Base-by-base conservation (phyloP, 768 basidiomycete species). In the Amyloporia xantha region DNA sequence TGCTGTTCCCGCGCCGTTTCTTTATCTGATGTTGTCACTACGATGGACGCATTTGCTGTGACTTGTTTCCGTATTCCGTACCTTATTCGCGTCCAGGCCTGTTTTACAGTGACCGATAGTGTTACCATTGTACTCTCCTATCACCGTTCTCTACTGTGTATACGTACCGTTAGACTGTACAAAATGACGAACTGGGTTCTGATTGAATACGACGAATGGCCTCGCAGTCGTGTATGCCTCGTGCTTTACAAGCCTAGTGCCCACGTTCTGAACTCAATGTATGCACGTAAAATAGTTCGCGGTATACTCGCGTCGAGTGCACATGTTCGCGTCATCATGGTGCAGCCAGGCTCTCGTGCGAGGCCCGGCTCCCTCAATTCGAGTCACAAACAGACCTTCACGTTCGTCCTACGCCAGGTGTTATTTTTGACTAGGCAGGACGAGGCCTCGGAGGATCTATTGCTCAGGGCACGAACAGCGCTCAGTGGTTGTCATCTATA, bases 21-120 rank as follows among this genome's bases (percentile, higher is more conserved):
- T 23, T 36, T 3, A 45, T 13, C 17, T 19, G n/a, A n/a, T n/a
- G n/a, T n/a, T n/a, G 21, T n/a, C n/a, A n/a, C 25, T 9, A 21
- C 33, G 4, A 45, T 23, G 44, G 44, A 45, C 44, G 27, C 27
- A 25, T 35, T 35, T n/a, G n/a, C n/a, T n/a, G n/a, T 17, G 17
- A 19, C 7, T 30, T 35, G 30, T 45, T 17, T 21, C 19, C 44
- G 44, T 35, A 44, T 28, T 35, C 33, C 33, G 33, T 45, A 21
- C 44, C 21, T n/a, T 36, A 28, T 45, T 4, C 44, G 44, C 44
- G 21, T 33, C n/a, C n/a, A n/a, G n/a, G n/a, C n/a, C n/a, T 33
- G 30, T 13, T 45, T 45, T 27, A 13, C 42, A 17, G 42, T 28
- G 11, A 5, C 42, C 17, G 44, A 20, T 33, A 35, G 26, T 36